A percentile compares a stretch with the other conserved stretches of the same genome.
phyloP scores from a whole-genome alignment of 768 basidiomycete genomes.

The Leccinum truebloodii region DNA sequence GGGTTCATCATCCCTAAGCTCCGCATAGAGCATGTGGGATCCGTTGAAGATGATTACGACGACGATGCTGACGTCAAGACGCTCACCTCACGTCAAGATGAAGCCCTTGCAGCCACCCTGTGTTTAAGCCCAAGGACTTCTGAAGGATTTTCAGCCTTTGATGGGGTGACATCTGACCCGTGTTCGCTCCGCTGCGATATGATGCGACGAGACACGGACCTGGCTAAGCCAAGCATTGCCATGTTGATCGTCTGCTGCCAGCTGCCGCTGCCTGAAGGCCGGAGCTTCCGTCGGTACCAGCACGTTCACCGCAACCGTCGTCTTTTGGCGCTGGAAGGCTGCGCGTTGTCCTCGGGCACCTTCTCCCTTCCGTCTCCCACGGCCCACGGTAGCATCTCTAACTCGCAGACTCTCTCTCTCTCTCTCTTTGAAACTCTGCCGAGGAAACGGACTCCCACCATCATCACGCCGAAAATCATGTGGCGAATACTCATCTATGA shows the following conservation, averaged over 20 bases:
- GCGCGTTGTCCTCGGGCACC: too few relatives aligned
- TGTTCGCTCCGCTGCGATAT: too few relatives aligned
- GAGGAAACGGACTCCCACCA: not conserved
- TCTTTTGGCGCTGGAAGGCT: too few relatives aligned
- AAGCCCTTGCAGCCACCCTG: conserved; percentile 43
- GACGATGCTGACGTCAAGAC: conserved; percentile 34
- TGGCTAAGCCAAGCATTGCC: too few relatives aligned
- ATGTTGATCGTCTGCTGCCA: too few relatives aligned
- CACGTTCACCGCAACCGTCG: too few relatives aligned
- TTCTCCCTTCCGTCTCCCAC: too few relatives aligned
- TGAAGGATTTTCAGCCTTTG: conserved; percentile 24
- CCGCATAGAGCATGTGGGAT: conserved; percentile 11
- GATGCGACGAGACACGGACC: too few relatives aligned
- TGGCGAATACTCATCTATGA: not conserved
- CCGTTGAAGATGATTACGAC: conserved; percentile 19
- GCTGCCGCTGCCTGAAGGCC: too few relatives aligned
- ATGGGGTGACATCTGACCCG: not conserved
- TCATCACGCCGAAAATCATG: not conserved
- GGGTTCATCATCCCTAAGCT: conserved; percentile 27
- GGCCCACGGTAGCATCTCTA: too few relatives aligned
- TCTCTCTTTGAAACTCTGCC: not conserved
- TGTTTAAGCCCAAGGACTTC: conserved; percentile 48
- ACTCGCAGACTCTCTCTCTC: too few relatives aligned
- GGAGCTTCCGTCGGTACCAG: too few relatives aligned
- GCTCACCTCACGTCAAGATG: conserved; percentile 33